Base-by-base conservation (phyloP, 306 rosid genomes). In the Quercus wislizeni region DNA sequence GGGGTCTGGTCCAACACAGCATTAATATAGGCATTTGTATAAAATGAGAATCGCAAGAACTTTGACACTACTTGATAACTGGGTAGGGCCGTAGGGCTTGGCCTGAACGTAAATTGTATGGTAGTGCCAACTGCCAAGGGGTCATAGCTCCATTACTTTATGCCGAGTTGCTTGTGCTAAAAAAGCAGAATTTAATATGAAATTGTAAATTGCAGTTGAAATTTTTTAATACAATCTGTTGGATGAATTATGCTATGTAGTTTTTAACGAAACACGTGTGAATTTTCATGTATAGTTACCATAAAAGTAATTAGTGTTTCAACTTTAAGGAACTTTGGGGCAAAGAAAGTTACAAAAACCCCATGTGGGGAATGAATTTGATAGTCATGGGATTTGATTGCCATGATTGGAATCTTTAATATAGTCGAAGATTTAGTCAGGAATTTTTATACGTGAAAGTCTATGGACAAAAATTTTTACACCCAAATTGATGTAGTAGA, bases 21-120 rank as follows among this genome's bases (percentile, higher is more conserved):
- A 28, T 27, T n/a, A 73, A 78, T 63, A 55, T 71, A 30, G 59
- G 78, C 78, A 75, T 57, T 57, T 83, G 73, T 80, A 57, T 23
- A 77, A 69, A 55, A 56, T 58, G 71, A 79, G 72, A 68, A 35
- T 68, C 28, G 38, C 2, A 15, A 68, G 6, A 35, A 35, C 52
- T 19, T 19, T 8, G 72, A 68, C 15, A 25, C 72, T 18, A 67
- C 52, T 67, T 67, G 52, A 67, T 67, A 10, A 33, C 1, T 3
- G n/a, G 15, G 52, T 31, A 0, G 46, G 46, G 11, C 46, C 46
- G 46, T 41, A 8, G 71, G 52, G 52, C 41, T 68, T 4, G 72
- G 54, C 72, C 71, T 68, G 54, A 35, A 68, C 70, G 41, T 31
- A 64, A 49, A 64, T 31, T 64, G 8, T 67, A 33, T 33, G 12